These are phyloP conservation scores for Sechiopsis laciniata DNA, from an alignment of 306 rosid genomes.

Conservation along the genomic window DNA sequence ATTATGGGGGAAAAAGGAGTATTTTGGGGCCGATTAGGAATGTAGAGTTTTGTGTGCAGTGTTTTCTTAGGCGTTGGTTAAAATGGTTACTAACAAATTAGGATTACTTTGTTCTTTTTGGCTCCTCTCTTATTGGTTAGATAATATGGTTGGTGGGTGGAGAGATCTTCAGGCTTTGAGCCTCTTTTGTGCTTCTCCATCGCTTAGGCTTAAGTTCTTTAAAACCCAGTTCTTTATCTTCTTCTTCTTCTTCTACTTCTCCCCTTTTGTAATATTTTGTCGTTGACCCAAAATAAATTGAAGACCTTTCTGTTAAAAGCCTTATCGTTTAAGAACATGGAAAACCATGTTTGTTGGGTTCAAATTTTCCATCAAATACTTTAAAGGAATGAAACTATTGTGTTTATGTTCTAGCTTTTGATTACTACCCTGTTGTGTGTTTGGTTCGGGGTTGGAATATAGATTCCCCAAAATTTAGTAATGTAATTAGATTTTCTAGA, in stretches of 20 bases:
- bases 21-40: slow-evolving; percentile 33
- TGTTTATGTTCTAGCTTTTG: background rate
- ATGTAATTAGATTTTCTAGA: no score
- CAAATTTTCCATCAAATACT: background rate
- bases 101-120: slow-evolving; percentile 39
- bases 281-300: slow-evolving; percentile 38
- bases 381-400: background rate
- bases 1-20: slow-evolving; percentile 32
- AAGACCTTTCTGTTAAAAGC: slow-evolving; percentile 23
- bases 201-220: slow-evolving; percentile 32
- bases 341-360: slow-evolving; percentile 6
- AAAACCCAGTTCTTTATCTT: slow-evolving; percentile 33
- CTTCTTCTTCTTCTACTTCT: slow-evolving; percentile 21
- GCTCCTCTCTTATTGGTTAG: slow-evolving; percentile 29
- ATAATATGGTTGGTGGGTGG: slow-evolving; percentile 34
- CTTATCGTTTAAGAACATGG: background rate
- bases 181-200: no score
- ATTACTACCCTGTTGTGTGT: background rate
- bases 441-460: no score
- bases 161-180: background rate
- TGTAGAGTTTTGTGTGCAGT: slow-evolving; percentile 43
- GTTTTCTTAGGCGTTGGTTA: slow-evolving; percentile 33
- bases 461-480: no score
- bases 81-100: slow-evolving; percentile 44
- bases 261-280: slow-evolving; percentile 44